phyloP scores from a whole-genome alignment of 352 stramenopile genomes.

The Pythium graminicola region DNA sequence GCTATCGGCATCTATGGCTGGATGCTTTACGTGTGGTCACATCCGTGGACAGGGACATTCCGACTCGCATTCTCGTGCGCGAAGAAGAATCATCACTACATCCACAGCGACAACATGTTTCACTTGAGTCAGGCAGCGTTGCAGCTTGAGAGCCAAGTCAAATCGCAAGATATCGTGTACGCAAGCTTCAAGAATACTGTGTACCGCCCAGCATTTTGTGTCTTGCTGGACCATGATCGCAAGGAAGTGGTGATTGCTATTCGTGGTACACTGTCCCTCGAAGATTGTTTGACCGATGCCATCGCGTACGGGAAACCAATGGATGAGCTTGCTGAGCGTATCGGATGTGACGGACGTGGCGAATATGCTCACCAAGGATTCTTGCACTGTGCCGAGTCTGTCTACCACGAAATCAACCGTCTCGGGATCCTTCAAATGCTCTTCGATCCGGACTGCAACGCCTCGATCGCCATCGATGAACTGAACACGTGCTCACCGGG shows the following conservation, averaged over 20 bases:
- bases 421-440: conserved; percentile 82
- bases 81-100: conserved; percentile 49
- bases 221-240: conserved; percentile 68
- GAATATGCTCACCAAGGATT: conserved; percentile 83
- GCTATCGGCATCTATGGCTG: conserved; percentile 83
- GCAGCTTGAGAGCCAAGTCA: conserved; percentile 67
- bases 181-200: conserved; percentile 75
- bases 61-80: conserved; percentile 69
- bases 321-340: conserved; percentile 55
- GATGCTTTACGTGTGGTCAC: conserved; percentile 89
- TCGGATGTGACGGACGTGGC: conserved; percentile 55
- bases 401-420: conserved; percentile 69
- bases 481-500: conserved; percentile 60
- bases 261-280: conserved; percentile 75
- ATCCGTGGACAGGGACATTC: conserved; percentile 77
- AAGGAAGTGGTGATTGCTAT: conserved; percentile 76
- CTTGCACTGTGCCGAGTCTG: conserved; percentile 60
- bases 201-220: conserved; percentile 73
- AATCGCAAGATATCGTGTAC: conserved; percentile 70
- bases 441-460: conserved; percentile 51
- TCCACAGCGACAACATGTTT: conserved; percentile 84
- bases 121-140: conserved; percentile 72
- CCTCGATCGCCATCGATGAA: conserved; percentile 36
- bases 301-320: conserved; percentile 80
- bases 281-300: conserved; percentile 82